Base-by-base conservation (phyloP, 2,329 filamentous ascomycete genomes). In the Fusarium succisae region DNA sequence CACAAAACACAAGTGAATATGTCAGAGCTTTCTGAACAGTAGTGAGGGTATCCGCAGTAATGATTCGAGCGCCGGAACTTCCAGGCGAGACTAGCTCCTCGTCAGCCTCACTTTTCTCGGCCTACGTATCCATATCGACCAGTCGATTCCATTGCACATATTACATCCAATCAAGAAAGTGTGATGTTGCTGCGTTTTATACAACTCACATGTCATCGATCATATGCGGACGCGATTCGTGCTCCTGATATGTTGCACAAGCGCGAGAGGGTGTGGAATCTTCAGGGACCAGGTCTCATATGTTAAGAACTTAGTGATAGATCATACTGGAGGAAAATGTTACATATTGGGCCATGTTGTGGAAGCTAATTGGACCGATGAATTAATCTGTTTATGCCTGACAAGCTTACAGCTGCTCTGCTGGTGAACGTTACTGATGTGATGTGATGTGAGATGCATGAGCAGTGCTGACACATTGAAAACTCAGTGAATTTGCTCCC, bases 51-150 rank as follows among this genome's bases (percentile, higher is more conserved):
- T 61, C 26, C n/a, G 18, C 20, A 32, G 17, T n/a, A 18, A 15
- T 72, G 55, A 72, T 69, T 58, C 45, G 51, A 57, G 38, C 15
- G 22, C 20, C 24, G 53, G 39, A 37, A 37, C 26, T 28, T 39
- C 24, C 39, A 50, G 55, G 70, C 53, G 57, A 37, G 61, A 41
- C 28, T 51, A 15, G 24, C 28, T 64, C 56, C n/a, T 64, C 44
- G 70, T 59, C 37, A 66, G 72, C 72, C 71, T 72, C 68, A 69
- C 58, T 74, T 70, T 71, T 55, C 37, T 39, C 18, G 12, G 12
- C 35, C 54, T 44, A 24, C 32, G 17, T 24, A 45, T 38, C 28
- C 47, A 43, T 61, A 32, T 38, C 43, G 37, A 54, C 54, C 41
- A 58, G 50, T 57, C 50, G 45, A 53, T 32, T 15, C n/a, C 17